Percentiles rank a stretch among this genome's conserved stretches.
These are phyloP conservation scores for Biscogniauxia mediterranea DNA, from an alignment of 2,329 filamentous ascomycete genomes.

Conservation along the genomic window DNA sequence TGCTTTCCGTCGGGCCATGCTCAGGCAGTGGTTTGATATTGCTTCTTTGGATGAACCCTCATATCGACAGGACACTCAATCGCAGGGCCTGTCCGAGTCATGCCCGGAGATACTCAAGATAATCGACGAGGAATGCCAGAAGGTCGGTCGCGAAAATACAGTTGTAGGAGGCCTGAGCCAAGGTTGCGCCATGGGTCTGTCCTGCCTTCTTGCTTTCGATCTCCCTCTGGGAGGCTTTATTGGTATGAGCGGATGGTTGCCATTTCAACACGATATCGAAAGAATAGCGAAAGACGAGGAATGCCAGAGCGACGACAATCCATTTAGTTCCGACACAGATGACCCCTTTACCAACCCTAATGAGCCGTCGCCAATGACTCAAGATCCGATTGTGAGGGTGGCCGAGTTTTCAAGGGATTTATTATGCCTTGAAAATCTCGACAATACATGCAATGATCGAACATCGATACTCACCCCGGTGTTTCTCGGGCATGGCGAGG, in stretches of 20 bases:
- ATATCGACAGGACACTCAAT: conserved; percentile 39
- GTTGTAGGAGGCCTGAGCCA: no score
- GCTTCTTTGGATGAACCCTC: conserved; percentile 37
- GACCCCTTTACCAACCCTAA: no score
- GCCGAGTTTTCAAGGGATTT: background rate
- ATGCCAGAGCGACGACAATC: no score
- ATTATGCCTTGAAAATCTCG: background rate
- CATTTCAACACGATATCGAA: conserved; percentile 26
- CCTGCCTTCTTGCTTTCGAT: conserved; percentile 38
- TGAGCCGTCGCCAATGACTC: no score
- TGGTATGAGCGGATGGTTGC: conserved; percentile 46
- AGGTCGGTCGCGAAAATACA: no score
- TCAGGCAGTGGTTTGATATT: conserved; percentile 28
- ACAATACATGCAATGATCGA: background rate
- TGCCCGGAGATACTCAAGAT: no score
- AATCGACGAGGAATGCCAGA: no score
- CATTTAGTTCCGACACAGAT: no score
- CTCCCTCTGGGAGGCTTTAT: conserved; percentile 39
- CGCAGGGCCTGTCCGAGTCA: conserved; percentile 32
- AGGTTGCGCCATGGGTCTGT: conserved; percentile 23
- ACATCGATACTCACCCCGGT: background rate
- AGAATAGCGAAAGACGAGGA: no score
- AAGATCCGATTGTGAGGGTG: no score
- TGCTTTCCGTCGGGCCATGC: conserved; percentile 38
- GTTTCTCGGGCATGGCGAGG: conserved; percentile 1